Base-by-base conservation (phyloP, 495 filamentous ascomycete species). In the Cetradonia linearis region DNA sequence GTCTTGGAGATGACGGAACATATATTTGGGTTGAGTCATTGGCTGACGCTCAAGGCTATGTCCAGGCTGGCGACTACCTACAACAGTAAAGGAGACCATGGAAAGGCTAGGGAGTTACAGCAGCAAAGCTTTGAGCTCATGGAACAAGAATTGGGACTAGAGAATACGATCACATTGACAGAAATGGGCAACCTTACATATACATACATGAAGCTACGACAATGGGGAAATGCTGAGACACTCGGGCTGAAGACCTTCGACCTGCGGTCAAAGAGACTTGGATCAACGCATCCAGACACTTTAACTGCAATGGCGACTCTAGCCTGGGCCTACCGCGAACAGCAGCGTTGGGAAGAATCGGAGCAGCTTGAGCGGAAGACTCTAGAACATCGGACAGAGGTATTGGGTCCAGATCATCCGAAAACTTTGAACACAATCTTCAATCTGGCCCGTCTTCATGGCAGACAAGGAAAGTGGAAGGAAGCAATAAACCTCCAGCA, bases 311-410 rank as follows among this genome's bases (percentile, higher is more conserved):
- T 72, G 67, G 55, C 58, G 9, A 61, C 50, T 38, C 48, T 75
- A 20, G 67, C 66, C 13, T 33, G 50, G 30, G 65, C 59, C 3
- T 72, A 70, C 60, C 49, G 48, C 30, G 52, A 31, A 18, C 67
- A 71, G 34, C 58, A 63, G n/a, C 67, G 62, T 47, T 73, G 54
- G 56, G 47, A 68, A 27, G 72, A 75, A 57, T 65, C 70, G 2
- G 69, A 67, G 20, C 40, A 62, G 38, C 62, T 75, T 11, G 33
- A 50, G 9, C n/a, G 56, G 18, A 49, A 69, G 46, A 55, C 68
- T 30, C 55, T 74, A n/a, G 47, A 66, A 52, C 34, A 50, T 6
- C 40, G 61, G n/a, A 58, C 64, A 52, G 63, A 60, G 31, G 36
- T 61, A 7, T 49, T 75, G 3, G 69, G 68, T 25, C 62, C 62